Evolutionary conservation across 495 filamentous ascomycete genomes (phyloP).

Genomic region (Penicillium flavigenum): DNA sequence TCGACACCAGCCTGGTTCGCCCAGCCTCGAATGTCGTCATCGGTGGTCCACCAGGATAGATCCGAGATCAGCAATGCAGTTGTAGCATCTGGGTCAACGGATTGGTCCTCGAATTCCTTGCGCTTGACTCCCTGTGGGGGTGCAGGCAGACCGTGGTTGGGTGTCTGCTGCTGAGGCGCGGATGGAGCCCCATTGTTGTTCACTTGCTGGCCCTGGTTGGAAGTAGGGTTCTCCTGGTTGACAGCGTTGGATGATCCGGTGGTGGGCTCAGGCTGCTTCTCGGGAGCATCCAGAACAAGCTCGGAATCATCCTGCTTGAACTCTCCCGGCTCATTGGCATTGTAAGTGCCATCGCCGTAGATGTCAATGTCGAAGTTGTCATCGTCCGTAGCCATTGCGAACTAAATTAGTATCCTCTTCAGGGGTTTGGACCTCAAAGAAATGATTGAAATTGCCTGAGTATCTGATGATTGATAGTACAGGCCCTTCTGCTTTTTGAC

Average conservation of each 20-base stretch:
- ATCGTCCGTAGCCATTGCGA: conserved; percentile 73
- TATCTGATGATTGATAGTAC: conserved; percentile 34
- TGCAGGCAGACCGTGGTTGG: conserved; percentile 21
- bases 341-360: conserved; percentile 75
- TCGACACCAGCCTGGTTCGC: conserved; percentile 72
- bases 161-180: conserved; percentile 18
- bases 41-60: conserved; percentile 93
- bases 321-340: conserved; percentile 48
- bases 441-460: conserved; percentile 30
- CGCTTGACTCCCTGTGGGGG: conserved; percentile 71
- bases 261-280: conserved; percentile 14
- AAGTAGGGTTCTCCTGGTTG: neutral
- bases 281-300: conserved; percentile 42
- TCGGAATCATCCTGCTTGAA: conserved; percentile 50
- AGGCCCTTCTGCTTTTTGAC: conserved; percentile 33
- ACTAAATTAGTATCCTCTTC: conserved; percentile 24
- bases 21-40: conserved; percentile 93
- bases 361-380: conserved; percentile 99
- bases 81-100: conserved; percentile 77
- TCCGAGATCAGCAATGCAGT: conserved; percentile 82
- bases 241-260: neutral
- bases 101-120: conserved; percentile 72
- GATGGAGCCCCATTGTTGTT: conserved; percentile 24
- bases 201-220: conserved; percentile 4
- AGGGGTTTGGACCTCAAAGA: conserved; percentile 16